Evolutionary conservation across 306 rosid species (phyloP), one percentile per base, ranked within the genome.

Genomic region (Lagenaria siceraria): DNA sequence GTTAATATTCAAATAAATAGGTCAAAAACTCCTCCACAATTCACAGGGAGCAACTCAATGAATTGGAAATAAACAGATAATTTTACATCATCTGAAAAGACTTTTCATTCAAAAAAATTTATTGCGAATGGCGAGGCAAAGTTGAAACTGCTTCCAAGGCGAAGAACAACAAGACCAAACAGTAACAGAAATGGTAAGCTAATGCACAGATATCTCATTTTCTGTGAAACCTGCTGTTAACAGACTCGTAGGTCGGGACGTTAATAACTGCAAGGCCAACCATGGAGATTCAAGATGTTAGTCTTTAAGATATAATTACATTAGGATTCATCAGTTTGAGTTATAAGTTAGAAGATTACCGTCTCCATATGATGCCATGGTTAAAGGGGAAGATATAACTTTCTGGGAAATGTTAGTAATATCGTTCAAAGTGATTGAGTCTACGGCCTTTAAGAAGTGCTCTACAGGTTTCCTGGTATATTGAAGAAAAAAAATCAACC

Each of bases 341-440:
- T 1, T 0, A 1, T 10, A 24, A 46, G 29, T 49, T 5, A 17
- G 59, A 35, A 51, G 61, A 70, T 89, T 90, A 96, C 99, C 98
- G 78, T 90, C 90, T 62, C 98, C 99, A 69, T 83, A 90, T 11
- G 99, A 89, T 82, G 96, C 99, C 98, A 96, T 85, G 33, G 99
- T 90, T 87, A 96, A 80, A 83, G 99, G 98, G 14, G 99, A 90
- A 61, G 98, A 89, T 59, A 96, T 84, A 64, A 96, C 90, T 87
- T 84, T 85, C 82, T 88, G 83, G 42, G 96, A 52, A 4, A 93
- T 87, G 77, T 78, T 76, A 27, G 86, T 84, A 68, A 92, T 86
- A 78, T 96, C 98, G 17, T 85, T 56, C 92, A 90, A 78, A 9
- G 90, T 90, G 79, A 96, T 87, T 73, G 81, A 93, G 51, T 96